phyloP scores from a whole-genome alignment of 805 yeast genomes.

The Cyberlindnera euphorbiae region DNA sequence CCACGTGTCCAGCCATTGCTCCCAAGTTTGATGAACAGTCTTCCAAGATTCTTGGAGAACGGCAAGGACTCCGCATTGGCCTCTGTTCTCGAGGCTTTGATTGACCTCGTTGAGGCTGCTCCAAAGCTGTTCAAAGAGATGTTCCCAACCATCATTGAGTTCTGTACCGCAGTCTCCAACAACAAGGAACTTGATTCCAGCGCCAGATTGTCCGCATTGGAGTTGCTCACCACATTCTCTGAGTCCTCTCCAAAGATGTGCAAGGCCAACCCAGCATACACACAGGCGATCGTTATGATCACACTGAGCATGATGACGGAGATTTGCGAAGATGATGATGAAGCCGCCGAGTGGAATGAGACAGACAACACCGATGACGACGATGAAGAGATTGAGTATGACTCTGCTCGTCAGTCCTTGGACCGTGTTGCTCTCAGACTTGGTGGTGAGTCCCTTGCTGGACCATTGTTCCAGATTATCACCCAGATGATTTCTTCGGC shows the following conservation, averaged over 20 bases:
- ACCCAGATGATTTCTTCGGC: conserved; percentile 75
- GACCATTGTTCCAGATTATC: conserved; percentile 78
- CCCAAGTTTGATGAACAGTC: conserved; percentile 79
- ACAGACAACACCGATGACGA: conserved; percentile 76
- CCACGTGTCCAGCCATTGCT: conserved; percentile 67
- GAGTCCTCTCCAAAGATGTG: conserved; percentile 97
- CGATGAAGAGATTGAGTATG: conserved; percentile 80
- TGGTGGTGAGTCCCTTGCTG: conserved; percentile 79
- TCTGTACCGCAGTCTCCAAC: conserved; percentile 78
- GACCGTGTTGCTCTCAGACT: conserved; percentile 84
- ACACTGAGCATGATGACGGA: conserved; percentile 87
- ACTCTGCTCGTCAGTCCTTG: conserved; percentile 90
- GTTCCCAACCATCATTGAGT: conserved; percentile 84
- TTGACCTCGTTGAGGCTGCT: conserved; percentile 87
- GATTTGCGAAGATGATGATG: conserved; percentile 84
- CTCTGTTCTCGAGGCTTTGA: conserved; percentile 80
- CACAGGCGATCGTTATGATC: conserved; percentile 63
- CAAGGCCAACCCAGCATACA: conserved; percentile 67
- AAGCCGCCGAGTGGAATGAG: conserved; percentile 81
- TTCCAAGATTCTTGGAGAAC: conserved; percentile 75
- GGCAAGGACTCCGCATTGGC: conserved; percentile 82
- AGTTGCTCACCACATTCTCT: conserved; percentile 82
- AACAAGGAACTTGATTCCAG: conserved; percentile 73
- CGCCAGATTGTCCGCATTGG: conserved; percentile 83
- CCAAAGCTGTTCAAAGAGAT: conserved; percentile 91